Base-by-base conservation (phyloP, 495 filamentous ascomycete species). In the Talaromyces trachyspermus region DNA sequence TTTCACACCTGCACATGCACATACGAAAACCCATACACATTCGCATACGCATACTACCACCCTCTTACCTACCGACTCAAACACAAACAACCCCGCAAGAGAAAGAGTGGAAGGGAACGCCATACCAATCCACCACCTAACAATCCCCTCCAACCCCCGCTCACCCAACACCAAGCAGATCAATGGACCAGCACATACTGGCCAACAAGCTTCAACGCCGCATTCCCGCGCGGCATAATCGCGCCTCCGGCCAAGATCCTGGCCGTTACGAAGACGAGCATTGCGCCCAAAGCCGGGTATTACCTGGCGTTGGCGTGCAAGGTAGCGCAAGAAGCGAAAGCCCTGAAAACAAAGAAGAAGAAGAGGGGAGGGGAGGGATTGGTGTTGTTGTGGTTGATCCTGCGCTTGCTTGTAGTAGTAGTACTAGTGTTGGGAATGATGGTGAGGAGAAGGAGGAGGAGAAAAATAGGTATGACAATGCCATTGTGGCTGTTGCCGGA, bases 191-290 rank as follows among this genome's bases (percentile, higher is more conserved):
- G 76, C 20, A 72, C 76, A 22, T 84, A 88, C 59, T 98, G 92
- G 92, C 94, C 92, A 0, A 81, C 85, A 4, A 72, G 88, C 6
- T 97, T 94, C 69, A 89, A 89, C 79, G 89, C 25, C 75, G 88
- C 58, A 79, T 88, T 40, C 74, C 57, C 68, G 9, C 59, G 65
- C 7, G 57, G 60, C 14, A 63, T 56, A 26, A 54, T 70, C 44
- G 64, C 65, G 0, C 68, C 70, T 0, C 65, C 65, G 2, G 58
- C 53, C 5, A 88, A 52, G 80, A 89, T 62, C 77, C 83, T 46
- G 32, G 77, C 76, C 49, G 75, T 76, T 9, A 56, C 56, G 0
- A 70, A 62, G 32, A 70, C 78, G 2, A 78, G 82, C 18, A 79
- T 94, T 68, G 72, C 40, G 59, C 72, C 33, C 52, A 54, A 59